Evolutionary conservation across 805 yeast genomes (phyloP), one percentile per base, ranked within the genome.

Genomic region (Wickerhamiella hasegawae): DNA sequence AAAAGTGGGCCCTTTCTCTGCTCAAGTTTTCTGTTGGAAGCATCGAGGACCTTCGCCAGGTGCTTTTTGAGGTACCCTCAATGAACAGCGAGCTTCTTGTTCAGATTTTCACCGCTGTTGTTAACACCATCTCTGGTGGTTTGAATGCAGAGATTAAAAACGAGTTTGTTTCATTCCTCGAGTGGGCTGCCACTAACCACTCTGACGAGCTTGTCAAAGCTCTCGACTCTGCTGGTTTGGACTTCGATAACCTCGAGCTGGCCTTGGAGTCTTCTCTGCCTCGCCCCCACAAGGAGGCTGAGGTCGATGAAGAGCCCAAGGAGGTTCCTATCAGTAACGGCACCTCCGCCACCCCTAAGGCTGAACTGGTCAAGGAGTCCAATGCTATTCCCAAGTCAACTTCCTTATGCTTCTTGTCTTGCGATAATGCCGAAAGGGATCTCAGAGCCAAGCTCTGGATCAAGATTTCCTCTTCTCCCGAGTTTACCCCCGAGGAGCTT

Each of bases 261-360:
- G 64, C 67, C 36, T 58, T 82, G 31, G 79, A 81, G 56, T 66
- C 77, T 1, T 73, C 85, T 1, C 55, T 83, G 34, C 18, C 22
- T 18, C 29, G 49, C 12, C 48, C 44, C 8, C 45, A 42, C 2
- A 36, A 35, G 14, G 29, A 31, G 23, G 16, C 26, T 14, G 15
- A 20, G n/a, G 19, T 20, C 8, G 31, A 18, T 14, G 28, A 15
- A 6, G 5, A 11, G 22, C 22, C 28, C 17, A 14, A n/a, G 8
- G 33, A 4, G 12, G 17, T 9, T 4, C 19, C 33, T 9, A 19
- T 4, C 4, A 25, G 17, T 15, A 20, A 5, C 9, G 29, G 27
- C 17, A 10, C 27, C n/a, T 14, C 29, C n/a, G 20, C 15, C 6
- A 12, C 28, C n/a, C 18, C 24, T 20, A 5, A 22, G 6, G 33